Conservation (phyloP, 2,329 filamentous ascomycete species). For the Pezicula rhizophila region DNA sequence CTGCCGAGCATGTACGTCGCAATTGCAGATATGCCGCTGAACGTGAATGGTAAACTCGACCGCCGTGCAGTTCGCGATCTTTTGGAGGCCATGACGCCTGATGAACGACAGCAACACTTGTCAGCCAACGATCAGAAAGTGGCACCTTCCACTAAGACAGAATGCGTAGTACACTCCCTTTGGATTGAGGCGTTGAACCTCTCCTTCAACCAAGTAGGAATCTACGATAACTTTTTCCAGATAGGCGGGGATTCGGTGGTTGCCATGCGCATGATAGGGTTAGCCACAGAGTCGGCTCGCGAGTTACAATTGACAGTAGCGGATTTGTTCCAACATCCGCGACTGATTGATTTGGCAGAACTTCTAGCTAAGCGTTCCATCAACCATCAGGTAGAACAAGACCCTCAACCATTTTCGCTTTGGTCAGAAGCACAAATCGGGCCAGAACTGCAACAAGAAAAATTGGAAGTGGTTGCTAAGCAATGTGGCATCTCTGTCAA, state of each 20-base stretch:
- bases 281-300: conserved; percentile 19
- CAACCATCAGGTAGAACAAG: background rate
- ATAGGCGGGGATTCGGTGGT: conserved; percentile 27
- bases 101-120: background rate
- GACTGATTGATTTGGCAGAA: conserved; percentile 1
- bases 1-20: conserved; percentile 23
- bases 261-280: conserved; percentile 34
- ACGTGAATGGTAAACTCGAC: conserved; percentile 23
- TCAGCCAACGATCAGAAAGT: background rate
- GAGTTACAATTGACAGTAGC: conserved; percentile 30
- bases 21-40: conserved; percentile 19
- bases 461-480: background rate
- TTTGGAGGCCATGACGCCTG: background rate
- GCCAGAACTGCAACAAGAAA: background rate
- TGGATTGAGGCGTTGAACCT: conserved; percentile 44
- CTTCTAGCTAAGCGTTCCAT: background rate
- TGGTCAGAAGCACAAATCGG: background rate
- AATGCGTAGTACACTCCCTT: conserved; percentile 34
- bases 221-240: conserved; percentile 30
- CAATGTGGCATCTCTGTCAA: conserved; percentile 29
- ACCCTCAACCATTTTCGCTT: conserved; percentile 1
- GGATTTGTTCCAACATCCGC: conserved; percentile 31
- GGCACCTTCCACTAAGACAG: background rate
- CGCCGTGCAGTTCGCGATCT: conserved; percentile 26
- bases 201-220: conserved; percentile 33